Evolutionary conservation across 352 stramenopile genomes (phyloP).

Genomic region (Blastocystis sp.): DNA sequence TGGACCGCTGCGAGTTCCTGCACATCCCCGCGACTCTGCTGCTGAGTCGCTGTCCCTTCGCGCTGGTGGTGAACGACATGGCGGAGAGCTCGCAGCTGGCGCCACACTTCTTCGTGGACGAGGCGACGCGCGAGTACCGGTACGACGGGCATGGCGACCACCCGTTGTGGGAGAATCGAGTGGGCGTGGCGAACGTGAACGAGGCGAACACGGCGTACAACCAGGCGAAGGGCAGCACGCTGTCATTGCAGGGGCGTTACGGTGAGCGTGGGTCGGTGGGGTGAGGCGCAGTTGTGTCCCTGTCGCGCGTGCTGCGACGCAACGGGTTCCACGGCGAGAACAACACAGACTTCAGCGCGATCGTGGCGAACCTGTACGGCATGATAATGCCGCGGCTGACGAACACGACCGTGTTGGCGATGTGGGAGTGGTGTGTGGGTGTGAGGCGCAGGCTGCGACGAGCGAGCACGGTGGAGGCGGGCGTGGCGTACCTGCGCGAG

Average conservation of each 20-base stretch:
- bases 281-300: conserved; percentile 37
- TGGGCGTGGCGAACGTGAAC: conserved; percentile 45
- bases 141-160: conserved; percentile 28
- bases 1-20: conserved; percentile 63
- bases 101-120: conserved; percentile 4
- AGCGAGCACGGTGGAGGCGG: conserved; percentile 16
- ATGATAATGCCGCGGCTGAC: conserved; percentile 19
- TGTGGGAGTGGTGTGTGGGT: background rate
- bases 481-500: conserved; percentile 32
- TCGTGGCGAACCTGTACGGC: conserved; percentile 36
- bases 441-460: background rate
- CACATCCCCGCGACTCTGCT: conserved; percentile 42
- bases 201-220: conserved; percentile 52
- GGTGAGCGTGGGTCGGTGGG: background rate
- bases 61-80: conserved; percentile 7
- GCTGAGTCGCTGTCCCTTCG: conserved; percentile 54
- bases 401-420: background rate
- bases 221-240: conserved; percentile 9
- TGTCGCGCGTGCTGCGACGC: conserved; percentile 49
- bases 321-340: conserved; percentile 26
- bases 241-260: conserved; percentile 56
- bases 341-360: conserved; percentile 62
- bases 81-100: background rate
- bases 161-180: background rate
- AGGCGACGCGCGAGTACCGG: conserved; percentile 35